Percentiles rank a stretch among this genome's conserved stretches.
phyloP scores from a whole-genome alignment of 78 protist species.

The Guillardia theta region DNA sequence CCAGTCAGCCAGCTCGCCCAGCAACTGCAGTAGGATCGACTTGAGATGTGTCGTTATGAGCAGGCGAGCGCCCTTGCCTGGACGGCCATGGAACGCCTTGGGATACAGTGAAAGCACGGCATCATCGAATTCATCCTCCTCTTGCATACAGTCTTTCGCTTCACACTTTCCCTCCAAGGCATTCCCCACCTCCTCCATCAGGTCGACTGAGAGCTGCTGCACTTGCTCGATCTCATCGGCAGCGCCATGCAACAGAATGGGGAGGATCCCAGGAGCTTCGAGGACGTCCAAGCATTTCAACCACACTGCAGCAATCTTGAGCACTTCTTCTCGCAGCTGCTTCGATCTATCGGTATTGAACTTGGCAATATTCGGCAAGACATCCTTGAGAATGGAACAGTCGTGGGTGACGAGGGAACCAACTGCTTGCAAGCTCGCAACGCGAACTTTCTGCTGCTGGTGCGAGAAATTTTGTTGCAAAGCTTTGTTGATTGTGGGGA shows the following conservation, averaged over 20 bases:
- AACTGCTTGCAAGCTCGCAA: not conserved
- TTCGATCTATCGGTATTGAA: not conserved
- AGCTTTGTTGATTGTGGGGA: not conserved
- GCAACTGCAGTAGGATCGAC: not conserved
- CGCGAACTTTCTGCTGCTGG: not conserved
- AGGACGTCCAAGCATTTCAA: not conserved
- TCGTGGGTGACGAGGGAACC: not conserved
- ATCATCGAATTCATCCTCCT: too few species aligned
- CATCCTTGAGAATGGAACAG: not conserved
- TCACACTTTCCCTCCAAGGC: too few species aligned
- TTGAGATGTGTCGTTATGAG: not conserved
- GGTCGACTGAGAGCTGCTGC: not conserved
- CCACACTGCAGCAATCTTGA: not conserved
- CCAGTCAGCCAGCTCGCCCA: constrained; percentile 13
- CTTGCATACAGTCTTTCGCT: too few species aligned
- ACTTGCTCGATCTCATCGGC: not conserved
- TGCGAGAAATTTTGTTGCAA: not conserved
- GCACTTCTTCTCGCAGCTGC: not conserved
- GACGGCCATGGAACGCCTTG: too few species aligned
- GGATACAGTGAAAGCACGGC: too few species aligned
- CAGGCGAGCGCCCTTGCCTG: not conserved
- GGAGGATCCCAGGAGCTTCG: not conserved
- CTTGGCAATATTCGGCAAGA: not conserved
- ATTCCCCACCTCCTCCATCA: not conserved
- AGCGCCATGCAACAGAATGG: constrained; percentile 3